Conservation (phyloP, 805 yeast genomes). For the Cephaloascus fragrans region DNA sequence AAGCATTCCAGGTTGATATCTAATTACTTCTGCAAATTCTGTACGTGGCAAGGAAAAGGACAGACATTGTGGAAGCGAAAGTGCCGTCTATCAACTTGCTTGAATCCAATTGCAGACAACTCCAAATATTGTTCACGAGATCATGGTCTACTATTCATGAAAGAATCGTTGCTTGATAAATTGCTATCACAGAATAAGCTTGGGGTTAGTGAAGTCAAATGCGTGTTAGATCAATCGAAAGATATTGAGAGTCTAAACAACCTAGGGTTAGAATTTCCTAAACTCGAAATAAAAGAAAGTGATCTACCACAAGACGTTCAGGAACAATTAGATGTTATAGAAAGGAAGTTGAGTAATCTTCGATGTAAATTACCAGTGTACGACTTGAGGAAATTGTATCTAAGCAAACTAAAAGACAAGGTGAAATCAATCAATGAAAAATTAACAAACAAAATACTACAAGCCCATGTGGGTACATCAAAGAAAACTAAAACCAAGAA, state of each 20-base stretch:
- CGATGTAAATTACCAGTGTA: constrained; percentile 6
- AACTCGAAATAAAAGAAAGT: neutral
- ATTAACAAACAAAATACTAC: constrained; percentile 7
- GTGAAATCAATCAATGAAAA: constrained; percentile 27
- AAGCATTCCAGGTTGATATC: constrained; percentile 46
- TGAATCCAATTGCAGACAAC: constrained; percentile 34
- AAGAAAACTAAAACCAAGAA: constrained; percentile 14
- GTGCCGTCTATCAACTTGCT: constrained; percentile 56
- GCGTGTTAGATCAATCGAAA: constrained; percentile 13
- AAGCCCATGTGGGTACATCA: neutral
- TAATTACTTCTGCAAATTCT: constrained; percentile 64
- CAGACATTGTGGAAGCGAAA: constrained; percentile 64
- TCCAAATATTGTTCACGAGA: constrained; percentile 70
- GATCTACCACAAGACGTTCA: constrained; percentile 10
- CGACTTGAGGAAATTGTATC: constrained; percentile 10
- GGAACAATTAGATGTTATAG: constrained; percentile 10
- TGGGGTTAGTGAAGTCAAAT: constrained; percentile 12
- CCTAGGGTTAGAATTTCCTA: neutral
- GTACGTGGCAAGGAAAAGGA: constrained; percentile 46
- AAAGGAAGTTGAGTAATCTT: constrained; percentile 8
- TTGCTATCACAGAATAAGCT: constrained; percentile 9
- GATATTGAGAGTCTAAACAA: constrained; percentile 11
- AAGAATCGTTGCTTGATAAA: constrained; percentile 11
- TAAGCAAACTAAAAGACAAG: constrained; percentile 23
- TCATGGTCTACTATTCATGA: constrained; percentile 51